Evolutionary conservation across 352 stramenopile species (phyloP).

Genomic region (Phytophthora colocasiae): DNA sequence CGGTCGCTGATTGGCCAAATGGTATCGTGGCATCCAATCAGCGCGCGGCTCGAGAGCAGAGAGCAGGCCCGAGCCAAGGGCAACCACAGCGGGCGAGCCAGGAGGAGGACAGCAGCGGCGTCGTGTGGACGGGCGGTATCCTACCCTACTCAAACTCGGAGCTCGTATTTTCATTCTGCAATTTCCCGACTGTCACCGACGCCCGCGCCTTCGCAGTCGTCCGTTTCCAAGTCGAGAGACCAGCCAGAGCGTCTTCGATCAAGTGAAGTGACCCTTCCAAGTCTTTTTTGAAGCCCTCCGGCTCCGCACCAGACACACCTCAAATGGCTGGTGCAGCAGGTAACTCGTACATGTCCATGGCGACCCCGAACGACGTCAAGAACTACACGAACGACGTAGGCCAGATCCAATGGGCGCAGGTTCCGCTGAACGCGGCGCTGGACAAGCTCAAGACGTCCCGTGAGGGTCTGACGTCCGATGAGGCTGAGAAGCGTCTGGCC

Average conservation of each 20-base stretch:
- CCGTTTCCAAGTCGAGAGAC: conserved; percentile 28
- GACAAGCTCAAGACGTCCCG: conserved; percentile 83
- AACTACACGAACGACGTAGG: conserved; percentile 83
- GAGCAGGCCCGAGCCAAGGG: conserved; percentile 2
- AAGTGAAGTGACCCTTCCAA: not conserved
- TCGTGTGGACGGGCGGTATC: conserved; percentile 24
- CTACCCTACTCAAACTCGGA: not conserved
- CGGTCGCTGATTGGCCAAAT: conserved; percentile 16
- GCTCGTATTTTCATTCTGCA: conserved; percentile 58
- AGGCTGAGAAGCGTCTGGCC: conserved; percentile 74
- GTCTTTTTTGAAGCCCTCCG: conserved; percentile 40
- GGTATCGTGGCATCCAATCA: conserved; percentile 10
- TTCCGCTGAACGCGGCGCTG: conserved; percentile 80
- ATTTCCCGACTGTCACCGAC: conserved; percentile 64
- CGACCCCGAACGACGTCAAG: conserved; percentile 78
- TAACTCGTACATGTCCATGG: conserved; percentile 82
- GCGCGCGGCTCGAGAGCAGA: conserved; percentile 6
- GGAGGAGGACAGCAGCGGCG: conserved; percentile 3
- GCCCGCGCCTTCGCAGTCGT: conserved; percentile 23
- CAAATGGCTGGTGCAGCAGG: conserved; percentile 59
- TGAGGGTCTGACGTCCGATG: conserved; percentile 71
- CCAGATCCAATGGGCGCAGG: conserved; percentile 75
- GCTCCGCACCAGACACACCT: conserved; percentile 33
- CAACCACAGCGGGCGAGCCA: not conserved
- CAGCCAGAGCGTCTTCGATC: conserved; percentile 29